These are phyloP conservation scores for Rhazya stricta DNA, from an alignment of 257 asterid genomes.

Conservation along the genomic window DNA sequence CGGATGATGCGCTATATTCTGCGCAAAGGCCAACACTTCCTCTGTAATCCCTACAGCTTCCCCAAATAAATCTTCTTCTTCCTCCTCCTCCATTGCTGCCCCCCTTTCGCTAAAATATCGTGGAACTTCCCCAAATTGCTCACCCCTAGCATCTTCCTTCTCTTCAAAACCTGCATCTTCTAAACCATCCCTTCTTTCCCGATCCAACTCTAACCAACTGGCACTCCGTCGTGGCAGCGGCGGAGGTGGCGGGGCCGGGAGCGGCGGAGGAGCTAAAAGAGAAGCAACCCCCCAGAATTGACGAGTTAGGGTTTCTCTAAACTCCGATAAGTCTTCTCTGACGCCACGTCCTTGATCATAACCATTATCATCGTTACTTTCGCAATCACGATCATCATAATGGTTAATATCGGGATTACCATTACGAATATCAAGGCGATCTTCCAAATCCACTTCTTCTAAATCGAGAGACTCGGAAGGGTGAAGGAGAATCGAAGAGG, in stretches of 20 bases:
- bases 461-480: conserved; percentile 21
- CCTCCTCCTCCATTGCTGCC: conserved; percentile 21
- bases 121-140: background rate
- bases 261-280: conserved; percentile 89
- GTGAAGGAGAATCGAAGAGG: conserved; percentile 4
- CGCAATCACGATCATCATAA: conserved; percentile 17
- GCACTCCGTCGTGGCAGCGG: conserved; percentile 21
- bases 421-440: conserved; percentile 21
- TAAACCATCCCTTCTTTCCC: conserved; percentile 14
- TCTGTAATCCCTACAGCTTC: conserved; percentile 81
- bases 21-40: conserved; percentile 79
- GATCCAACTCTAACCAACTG: conserved; percentile 20
- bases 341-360: conserved; percentile 63
- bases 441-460: conserved; percentile 32
- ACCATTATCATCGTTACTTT: conserved; percentile 18
- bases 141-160: conserved; percentile 23
- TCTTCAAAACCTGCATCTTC: conserved; percentile 16
- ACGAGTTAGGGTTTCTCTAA: conserved; percentile 68
- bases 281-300: conserved; percentile 96
- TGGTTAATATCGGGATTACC: conserved; percentile 16
- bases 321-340: conserved; percentile 81
- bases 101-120: conserved; percentile 8
- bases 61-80: conserved; percentile 33
- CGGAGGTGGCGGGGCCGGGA: conserved; percentile 52
- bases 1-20: conserved; percentile 93